Percentiles rank a stretch among this genome's conserved stretches.
Evolutionary conservation across 2,329 filamentous ascomycete species (phyloP).

Genomic region (Ophiostoma quercus): DNA sequence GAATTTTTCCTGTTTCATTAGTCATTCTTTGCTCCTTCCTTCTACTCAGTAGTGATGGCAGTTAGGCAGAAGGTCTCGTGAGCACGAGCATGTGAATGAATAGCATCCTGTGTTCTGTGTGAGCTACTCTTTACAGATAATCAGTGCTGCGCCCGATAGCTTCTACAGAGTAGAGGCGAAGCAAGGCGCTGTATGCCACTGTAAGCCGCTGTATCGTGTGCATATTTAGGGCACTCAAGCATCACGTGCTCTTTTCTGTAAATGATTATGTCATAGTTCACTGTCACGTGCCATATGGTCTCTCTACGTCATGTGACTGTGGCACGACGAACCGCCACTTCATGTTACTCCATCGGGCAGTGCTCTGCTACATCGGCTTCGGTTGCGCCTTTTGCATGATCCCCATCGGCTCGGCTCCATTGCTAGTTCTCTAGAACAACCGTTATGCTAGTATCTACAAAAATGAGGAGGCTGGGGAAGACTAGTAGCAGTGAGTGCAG

Average conservation of each 20-base stretch:
- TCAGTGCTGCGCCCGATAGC: neutral
- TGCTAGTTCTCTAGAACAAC: too few relatives aligned
- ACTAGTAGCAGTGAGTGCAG: neutral
- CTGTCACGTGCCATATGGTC: neutral
- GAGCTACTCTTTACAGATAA: too few relatives aligned
- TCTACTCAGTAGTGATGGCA: neutral
- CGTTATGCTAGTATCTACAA: neutral
- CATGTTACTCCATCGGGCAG: neutral
- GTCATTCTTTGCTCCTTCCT: neutral
- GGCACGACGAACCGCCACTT: neutral
- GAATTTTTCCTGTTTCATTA: neutral
- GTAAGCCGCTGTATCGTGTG: neutral
- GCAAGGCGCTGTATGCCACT: neutral
- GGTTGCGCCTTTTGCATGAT: neutral
- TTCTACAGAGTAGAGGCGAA: neutral
- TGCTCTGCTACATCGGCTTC: neutral
- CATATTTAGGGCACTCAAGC: constrained; percentile 3
- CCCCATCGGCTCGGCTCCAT: too few relatives aligned
- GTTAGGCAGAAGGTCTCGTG: neutral
- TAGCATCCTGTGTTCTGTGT: neutral
- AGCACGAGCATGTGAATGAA: neutral
- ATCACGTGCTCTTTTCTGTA: neutral
- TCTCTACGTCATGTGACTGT: neutral
- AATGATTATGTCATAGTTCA: neutral
- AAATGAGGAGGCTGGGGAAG: neutral